Evolutionary conservation across 2,329 filamentous ascomycete species (phyloP).

Genomic region (Hypomyces perniciosus): DNA sequence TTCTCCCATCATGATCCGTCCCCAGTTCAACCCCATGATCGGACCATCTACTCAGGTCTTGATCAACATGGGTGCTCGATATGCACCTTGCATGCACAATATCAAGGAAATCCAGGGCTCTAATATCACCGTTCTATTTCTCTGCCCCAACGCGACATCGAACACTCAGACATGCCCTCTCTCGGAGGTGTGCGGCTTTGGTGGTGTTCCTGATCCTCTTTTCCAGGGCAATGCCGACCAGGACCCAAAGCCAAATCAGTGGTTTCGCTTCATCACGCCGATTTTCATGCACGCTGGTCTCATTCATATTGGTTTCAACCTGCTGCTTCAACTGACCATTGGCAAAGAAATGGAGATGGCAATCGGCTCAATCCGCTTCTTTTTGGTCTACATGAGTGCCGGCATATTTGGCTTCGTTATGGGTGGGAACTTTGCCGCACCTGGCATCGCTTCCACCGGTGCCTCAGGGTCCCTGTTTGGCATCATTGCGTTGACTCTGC

Average conservation of each 20-base stretch:
- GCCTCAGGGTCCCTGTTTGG: conserved; percentile 90
- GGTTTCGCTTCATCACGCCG: conserved; percentile 92
- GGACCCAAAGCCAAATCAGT: conserved; percentile 73
- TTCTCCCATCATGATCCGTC: conserved; percentile 70
- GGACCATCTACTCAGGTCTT: conserved; percentile 84
- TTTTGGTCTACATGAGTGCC: conserved; percentile 80
- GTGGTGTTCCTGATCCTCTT: conserved; percentile 60
- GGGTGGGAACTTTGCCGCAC: conserved; percentile 85
- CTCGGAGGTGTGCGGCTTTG: conserved; percentile 77
- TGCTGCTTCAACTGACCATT: conserved; percentile 83
- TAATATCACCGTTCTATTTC: conserved; percentile 51
- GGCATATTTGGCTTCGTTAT: conserved; percentile 96
- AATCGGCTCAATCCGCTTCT: conserved; percentile 83
- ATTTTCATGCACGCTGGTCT: conserved; percentile 94
- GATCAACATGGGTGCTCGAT: conserved; percentile 96
- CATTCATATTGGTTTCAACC: conserved; percentile 93
- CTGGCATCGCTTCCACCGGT: conserved; percentile 75
- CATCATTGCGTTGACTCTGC: conserved; percentile 77
- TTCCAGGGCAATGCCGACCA: conserved; percentile 47
- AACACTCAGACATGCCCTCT: conserved; percentile 60
- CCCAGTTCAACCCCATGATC: conserved; percentile 94
- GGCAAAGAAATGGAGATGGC: conserved; percentile 87
- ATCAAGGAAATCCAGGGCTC: conserved; percentile 56
- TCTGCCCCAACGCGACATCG: conserved; percentile 75
- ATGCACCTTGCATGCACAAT: conserved; percentile 91